Evolutionary conservation across 192 early-diverging fungal genomes (phyloP).

Genomic region (Coemansia sp.): DNA sequence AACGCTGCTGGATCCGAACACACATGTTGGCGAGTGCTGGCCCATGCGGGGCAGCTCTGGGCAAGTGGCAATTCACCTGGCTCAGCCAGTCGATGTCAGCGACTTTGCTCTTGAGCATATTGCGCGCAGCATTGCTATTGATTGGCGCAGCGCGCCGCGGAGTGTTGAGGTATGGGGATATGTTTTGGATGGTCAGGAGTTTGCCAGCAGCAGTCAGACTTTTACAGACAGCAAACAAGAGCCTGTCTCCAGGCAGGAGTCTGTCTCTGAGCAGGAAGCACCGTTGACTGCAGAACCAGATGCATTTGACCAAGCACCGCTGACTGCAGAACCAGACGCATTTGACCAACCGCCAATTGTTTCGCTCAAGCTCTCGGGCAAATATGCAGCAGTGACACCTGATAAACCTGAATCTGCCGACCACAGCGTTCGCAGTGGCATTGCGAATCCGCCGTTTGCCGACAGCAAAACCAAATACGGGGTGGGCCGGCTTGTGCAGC

Average conservation of each 20-base stretch:
- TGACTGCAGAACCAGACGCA: background rate
- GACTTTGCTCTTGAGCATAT: constrained; percentile 72
- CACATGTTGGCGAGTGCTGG: constrained; percentile 74
- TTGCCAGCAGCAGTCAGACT: background rate
- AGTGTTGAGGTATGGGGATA: constrained; percentile 68
- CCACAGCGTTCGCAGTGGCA: background rate
- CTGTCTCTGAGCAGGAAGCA: background rate
- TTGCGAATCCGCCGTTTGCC: constrained; percentile 30
- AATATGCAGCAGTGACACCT: background rate
- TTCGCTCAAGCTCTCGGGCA: constrained; percentile 4
- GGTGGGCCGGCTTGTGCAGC: constrained; percentile 18
- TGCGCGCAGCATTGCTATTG: constrained; percentile 56
- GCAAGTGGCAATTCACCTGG: constrained; percentile 62
- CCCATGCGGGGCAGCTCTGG: constrained; percentile 65
- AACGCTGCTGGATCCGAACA: constrained; percentile 45
- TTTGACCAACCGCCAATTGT: background rate
- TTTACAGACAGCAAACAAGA: background rate
- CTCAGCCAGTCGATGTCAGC: constrained; percentile 57
- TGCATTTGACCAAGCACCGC: background rate
- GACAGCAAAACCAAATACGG: constrained; percentile 23
- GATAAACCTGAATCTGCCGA: background rate
- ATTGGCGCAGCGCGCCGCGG: constrained; percentile 63
- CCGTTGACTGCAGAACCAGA: background rate
- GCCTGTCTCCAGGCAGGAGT: too few relatives aligned
- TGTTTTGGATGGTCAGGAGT: constrained; percentile 17